Base-by-base conservation (phyloP, 257 asterid genomes). In the Capsicum baccatum region DNA sequence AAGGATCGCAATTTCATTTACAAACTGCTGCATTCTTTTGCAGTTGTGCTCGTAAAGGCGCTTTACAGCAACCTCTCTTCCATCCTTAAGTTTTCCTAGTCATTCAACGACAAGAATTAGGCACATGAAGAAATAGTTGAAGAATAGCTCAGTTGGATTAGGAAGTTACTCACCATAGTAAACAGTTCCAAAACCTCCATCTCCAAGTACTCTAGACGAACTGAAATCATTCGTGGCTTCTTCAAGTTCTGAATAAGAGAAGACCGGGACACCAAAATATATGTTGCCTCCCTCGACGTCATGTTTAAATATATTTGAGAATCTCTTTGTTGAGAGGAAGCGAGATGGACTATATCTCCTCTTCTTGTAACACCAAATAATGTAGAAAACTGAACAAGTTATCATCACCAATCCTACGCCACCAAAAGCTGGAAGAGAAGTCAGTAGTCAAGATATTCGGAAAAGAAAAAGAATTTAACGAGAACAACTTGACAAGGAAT, bases 141-240 rank as follows among this genome's bases (percentile, higher is more conserved):
- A 11, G 10, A 14, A 76, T 12, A 52, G 42, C 14, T 59, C 55
- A 80, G n/a, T 58, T 59, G 42, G 58, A 12, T 59, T 58, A 80
- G 44, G 57, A 80, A 47, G 14, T 80, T 33, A 0, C 81, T 76
- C 71, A 80, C 76, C 83, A 15, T 42, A 57, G 21, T 80, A 80
- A 80, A 80, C 83, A 42, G 83, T 80, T 39, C 83, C 83, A 0
- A 80, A 80, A 48, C 83, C 83, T 80, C 83, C 83, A 60, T 80
- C 83, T 80, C 83, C 83, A 80, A 80, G 83, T 4, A 58, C 13
- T 50, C 15, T 33, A 26, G 60, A 80, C 44, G 74, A 80, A 12
- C 19, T 50, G 60, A 80, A 80, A 80, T 50, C 76, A 80, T 80
- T 60, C 19, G 83, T 80, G 33, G 83, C 83, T 2, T 60, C 58